Evolutionary conservation across 2,329 filamentous ascomycete species (phyloP), one percentile per base, ranked within the genome.

Genomic region (Fusarium sp.): DNA sequence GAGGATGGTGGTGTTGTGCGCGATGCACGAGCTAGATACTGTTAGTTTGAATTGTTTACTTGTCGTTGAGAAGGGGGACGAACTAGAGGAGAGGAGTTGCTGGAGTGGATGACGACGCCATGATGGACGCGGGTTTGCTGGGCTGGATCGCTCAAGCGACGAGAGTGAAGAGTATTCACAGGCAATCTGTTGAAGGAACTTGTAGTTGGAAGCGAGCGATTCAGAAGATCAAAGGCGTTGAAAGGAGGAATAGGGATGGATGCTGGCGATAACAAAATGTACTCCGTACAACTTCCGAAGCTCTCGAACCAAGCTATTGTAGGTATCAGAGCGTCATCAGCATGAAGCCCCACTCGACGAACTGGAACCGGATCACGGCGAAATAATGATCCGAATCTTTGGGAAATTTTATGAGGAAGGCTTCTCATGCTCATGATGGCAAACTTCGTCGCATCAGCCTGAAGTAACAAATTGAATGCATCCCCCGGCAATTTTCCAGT

Each of bases 1-100:
- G 70, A 99, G 92, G 84, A 99, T 98, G 53, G 95, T 98, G 64
- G 91, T 94, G 80, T 96, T 92, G 85, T 98, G 92, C 59, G 96
- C 95, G 83, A 99, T 96, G 86, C 96, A 98, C 76, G 94, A 92
- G 85, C 95, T 98, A 79, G 27, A 33, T 11, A 53, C 1, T 40
- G 64, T 74, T 49, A 67, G 55, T 22, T 40, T 33, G 24, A 16
- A 29, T 65, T 46, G 14, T 31, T 38, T 66, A 60, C 36, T 35
- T 14, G 38, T 20, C 17, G 44, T 17, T 8, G 33, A 20, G 27
- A 44, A 65, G 53, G 53, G 60, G 35, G 51, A 84, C 91, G 79
- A 86, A 94, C 92, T 94, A 94, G 80, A 94, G 90, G 71, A 94
- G 87, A 66, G 91, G 92, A 76, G 91, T 93, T 72, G 88, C 86